Evolutionary conservation across 129 eudicot genomes (phyloP).

Genomic region (Helichrysum umbraculigerum): DNA sequence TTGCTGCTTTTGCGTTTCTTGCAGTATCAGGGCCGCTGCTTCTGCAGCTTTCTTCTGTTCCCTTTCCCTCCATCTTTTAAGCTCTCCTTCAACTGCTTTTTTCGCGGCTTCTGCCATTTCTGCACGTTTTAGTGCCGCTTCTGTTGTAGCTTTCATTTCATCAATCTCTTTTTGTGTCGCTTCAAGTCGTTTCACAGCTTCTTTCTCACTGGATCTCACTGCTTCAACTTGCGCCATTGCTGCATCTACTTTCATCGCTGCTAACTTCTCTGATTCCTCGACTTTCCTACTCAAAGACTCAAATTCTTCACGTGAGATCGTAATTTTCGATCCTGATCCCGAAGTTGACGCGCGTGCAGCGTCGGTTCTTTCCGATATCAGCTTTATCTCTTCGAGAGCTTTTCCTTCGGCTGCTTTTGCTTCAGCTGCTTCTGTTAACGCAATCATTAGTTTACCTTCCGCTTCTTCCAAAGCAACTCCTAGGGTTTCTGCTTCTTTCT

Average conservation of each 20-base stretch:
- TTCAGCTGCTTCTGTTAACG: slow-evolving; percentile 70
- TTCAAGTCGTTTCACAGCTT: slow-evolving; percentile 63
- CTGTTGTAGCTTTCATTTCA: slow-evolving; percentile 59
- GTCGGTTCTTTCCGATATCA: slow-evolving; percentile 55
- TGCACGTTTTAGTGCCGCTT: slow-evolving; percentile 69
- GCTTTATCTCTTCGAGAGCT: slow-evolving; percentile 59
- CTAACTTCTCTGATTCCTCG: slow-evolving; percentile 67
- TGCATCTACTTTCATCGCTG: slow-evolving; percentile 82
- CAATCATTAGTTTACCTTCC: slow-evolving; percentile 49
- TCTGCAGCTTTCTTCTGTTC: slow-evolving; percentile 94
- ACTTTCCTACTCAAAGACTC: slow-evolving; percentile 76
- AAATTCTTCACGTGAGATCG: slow-evolving; percentile 75
- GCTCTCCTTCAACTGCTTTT: slow-evolving; percentile 87
- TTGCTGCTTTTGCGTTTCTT: slow-evolving; percentile 48
- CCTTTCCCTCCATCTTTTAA: slow-evolving; percentile 76
- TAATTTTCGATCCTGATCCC: slow-evolving; percentile 66
- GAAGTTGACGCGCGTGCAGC: slow-evolving; percentile 80
- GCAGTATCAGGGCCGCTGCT: slow-evolving; percentile 65
- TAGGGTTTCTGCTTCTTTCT: slow-evolving; percentile 60
- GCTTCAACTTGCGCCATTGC: slow-evolving; percentile 97
- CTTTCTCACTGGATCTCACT: slow-evolving; percentile 85
- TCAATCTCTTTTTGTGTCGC: slow-evolving; percentile 69
- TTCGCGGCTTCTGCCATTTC: slow-evolving; percentile 82
- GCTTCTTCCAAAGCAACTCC: slow-evolving; percentile 56
- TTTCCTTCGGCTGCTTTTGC: slow-evolving; percentile 70